Evolutionary conservation across 116 monocot species (phyloP).

Genomic region (Phalaenopsis hybrid): DNA sequence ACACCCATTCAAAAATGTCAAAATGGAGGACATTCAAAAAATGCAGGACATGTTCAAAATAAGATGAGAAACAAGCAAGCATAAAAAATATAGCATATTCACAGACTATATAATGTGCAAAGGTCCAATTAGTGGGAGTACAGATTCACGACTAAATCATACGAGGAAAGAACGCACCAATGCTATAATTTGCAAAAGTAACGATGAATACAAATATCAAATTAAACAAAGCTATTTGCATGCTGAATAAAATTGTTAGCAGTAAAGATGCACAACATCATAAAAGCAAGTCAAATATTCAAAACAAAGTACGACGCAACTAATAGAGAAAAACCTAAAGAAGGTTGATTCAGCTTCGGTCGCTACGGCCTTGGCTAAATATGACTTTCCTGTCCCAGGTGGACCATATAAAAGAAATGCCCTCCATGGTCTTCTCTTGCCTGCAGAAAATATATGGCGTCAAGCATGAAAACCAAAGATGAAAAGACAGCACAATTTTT

Average conservation of each 20-base stretch:
- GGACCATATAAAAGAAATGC: constrained; percentile 98
- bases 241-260: not conserved
- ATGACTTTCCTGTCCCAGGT: constrained; percentile 98
- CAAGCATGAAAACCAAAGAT: not conserved
- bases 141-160: not conserved
- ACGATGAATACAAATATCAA: not conserved
- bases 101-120: not conserved
- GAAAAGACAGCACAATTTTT: no score
- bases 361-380: constrained; percentile 96
- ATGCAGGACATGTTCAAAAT: not conserved
- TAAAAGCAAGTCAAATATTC: not conserved
- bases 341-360: constrained; percentile 98
- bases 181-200: not conserved
- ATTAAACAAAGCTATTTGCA: not conserved
- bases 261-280: not conserved
- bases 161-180: not conserved
- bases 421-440: constrained; percentile 92
- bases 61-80: not conserved
- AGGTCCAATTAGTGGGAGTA: not conserved
- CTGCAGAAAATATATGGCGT: constrained; percentile 22
- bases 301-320: not conserved
- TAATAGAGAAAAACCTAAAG: constrained; percentile 58
- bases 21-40: not conserved
- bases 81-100: not conserved
- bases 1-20: not conserved